Conservation (phyloP, 2,329 filamentous ascomycete species). For the Talaromyces piceae region DNA sequence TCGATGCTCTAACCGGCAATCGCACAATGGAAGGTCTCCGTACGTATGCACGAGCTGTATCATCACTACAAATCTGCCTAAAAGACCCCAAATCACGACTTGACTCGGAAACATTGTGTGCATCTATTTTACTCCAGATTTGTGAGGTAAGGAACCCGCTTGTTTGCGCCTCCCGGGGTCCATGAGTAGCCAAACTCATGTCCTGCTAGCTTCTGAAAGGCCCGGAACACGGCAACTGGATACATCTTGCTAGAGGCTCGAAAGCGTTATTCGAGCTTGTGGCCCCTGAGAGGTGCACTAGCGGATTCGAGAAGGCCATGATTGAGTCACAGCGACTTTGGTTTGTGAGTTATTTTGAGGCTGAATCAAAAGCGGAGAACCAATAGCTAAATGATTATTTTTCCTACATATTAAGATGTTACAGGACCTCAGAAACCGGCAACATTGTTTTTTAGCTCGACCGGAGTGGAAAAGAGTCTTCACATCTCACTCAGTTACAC, state of each 20-base stretch:
- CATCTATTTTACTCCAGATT: not conserved
- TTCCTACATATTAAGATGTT: not conserved
- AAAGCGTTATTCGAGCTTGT: not conserved
- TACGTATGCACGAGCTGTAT: not conserved
- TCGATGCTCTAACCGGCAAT: not conserved
- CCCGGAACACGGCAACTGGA: not conserved
- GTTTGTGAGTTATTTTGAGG: not conserved
- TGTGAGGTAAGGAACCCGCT: not conserved
- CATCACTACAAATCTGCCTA: not conserved
- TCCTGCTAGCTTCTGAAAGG: not conserved
- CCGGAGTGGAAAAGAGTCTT: not conserved
- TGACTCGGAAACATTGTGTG: not conserved
- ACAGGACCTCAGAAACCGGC: not conserved
- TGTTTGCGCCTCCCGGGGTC: not conserved
- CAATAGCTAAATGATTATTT: not conserved
- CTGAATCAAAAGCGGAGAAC: not conserved
- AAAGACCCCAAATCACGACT: not conserved
- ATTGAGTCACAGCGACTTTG: not conserved
- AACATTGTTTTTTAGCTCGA: not conserved
- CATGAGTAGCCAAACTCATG: not conserved
- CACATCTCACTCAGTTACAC: not conserved
- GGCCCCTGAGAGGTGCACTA: not conserved
- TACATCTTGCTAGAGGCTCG: not conserved
- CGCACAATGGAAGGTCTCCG: not conserved
- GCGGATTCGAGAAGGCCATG: not conserved